Conservation (phyloP, 371 early-diverging fungal genomes). For the Caulochytrium protostelioides region DNA sequence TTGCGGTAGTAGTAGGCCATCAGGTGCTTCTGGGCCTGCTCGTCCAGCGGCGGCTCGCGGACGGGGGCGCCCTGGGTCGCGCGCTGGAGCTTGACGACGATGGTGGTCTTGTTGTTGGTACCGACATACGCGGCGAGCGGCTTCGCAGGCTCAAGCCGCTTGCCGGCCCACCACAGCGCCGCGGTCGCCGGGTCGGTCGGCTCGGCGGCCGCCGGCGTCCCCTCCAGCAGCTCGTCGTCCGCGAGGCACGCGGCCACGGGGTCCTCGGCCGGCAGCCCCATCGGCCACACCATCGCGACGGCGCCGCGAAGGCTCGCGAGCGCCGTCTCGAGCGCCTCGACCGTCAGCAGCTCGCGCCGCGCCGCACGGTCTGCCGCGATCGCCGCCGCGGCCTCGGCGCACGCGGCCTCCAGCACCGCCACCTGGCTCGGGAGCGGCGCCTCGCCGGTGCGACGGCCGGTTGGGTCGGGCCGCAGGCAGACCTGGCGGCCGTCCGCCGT, state of each 20-base stretch:
- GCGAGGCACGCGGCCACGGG: slow-evolving; percentile 18
- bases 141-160: slow-evolving; percentile 21
- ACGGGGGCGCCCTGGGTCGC: slow-evolving; percentile 17
- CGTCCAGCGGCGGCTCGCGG: slow-evolving; percentile 21
- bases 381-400: background rate
- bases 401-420: background rate
- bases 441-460: slow-evolving; percentile 24
- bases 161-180: slow-evolving; percentile 31
- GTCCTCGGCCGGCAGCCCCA: slow-evolving; percentile 27
- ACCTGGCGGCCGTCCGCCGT: slow-evolving; percentile 8
- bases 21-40: slow-evolving; percentile 21
- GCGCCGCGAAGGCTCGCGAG: slow-evolving; percentile 17
- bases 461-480: slow-evolving; percentile 19
- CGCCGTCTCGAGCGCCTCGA: slow-evolving; percentile 10
- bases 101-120: slow-evolving; percentile 30
- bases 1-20: slow-evolving; percentile 31
- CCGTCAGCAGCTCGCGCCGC: slow-evolving; percentile 8
- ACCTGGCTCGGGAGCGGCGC: slow-evolving; percentile 3
- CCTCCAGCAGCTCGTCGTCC: slow-evolving; percentile 21
- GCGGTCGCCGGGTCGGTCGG: slow-evolving; percentile 13
- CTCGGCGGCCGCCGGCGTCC: slow-evolving; percentile 15
- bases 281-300: slow-evolving; percentile 23
- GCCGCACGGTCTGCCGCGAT: slow-evolving; percentile 10
- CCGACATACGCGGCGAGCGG: slow-evolving; percentile 22
- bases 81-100: slow-evolving; percentile 20